A percentile compares a stretch with the other conserved stretches of the same genome.
Conservation (phyloP, 2,329 filamentous ascomycete species). For the Cordyceps sp. region DNA sequence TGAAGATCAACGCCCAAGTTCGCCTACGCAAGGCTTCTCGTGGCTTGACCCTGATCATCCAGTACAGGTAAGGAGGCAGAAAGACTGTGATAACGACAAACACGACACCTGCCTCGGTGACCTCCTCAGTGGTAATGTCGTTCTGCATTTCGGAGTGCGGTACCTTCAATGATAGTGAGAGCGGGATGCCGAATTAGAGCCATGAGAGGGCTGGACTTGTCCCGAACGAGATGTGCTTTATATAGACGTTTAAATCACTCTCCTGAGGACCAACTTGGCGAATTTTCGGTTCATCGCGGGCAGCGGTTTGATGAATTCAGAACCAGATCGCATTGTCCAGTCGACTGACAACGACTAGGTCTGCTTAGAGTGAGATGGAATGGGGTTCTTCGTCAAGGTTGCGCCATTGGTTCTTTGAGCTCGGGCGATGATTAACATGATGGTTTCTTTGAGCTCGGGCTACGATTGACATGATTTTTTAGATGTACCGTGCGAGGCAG, state of each 20-base stretch:
- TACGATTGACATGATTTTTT: too few species aligned
- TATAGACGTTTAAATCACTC: neutral
- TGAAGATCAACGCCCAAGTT: neutral
- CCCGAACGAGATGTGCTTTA: neutral
- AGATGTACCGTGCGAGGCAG: neutral
- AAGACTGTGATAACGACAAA: too few species aligned
- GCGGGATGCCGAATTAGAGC: neutral
- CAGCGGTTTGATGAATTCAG: neutral
- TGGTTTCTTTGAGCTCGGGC: too few species aligned
- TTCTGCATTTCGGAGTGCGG: neutral
- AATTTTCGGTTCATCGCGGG: neutral
- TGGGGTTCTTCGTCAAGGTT: neutral
- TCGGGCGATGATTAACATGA: neutral
- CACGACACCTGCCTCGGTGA: too few species aligned
- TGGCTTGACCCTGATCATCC: neutral
- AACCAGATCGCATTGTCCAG: neutral
- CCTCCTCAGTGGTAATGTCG: too few species aligned
- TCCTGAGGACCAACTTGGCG: neutral
- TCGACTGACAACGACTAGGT: neutral
- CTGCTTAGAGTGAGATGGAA: neutral
- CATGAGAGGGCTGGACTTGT: neutral
- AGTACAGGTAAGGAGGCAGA: too few species aligned
- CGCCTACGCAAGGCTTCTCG: constrained; percentile 1
- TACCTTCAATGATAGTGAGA: neutral
- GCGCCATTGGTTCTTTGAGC: neutral